Base-by-base conservation (phyloP, 305 asterid species). In the Fraxinus sp. region DNA sequence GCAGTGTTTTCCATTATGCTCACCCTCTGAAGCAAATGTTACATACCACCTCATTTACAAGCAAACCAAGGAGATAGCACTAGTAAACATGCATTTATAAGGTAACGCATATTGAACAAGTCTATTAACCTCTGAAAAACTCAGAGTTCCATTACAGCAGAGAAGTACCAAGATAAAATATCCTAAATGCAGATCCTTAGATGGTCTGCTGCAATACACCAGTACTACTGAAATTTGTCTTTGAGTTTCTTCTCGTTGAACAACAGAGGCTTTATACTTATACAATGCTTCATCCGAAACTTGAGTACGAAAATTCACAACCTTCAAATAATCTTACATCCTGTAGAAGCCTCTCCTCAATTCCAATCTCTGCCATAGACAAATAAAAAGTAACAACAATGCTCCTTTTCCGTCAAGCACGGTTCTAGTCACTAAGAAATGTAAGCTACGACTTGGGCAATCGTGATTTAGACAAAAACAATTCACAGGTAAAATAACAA, bases 341-440 rank as follows among this genome's bases (percentile, higher is more conserved):
- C 83, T 79, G 85, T 76, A 80, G 91, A 88, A 80, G 90, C 87
- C 83, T 82, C 91, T 81, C 84, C 84, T 81, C 87, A 85, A 81
- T 39, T 85, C 89, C 81, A 82, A 82, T 74, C 88, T 79, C 91
- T 88, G 93, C 64, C 89, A 87, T 76, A 83, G 83, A 88, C 86
- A 78, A 86, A 84, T 82, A 80, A 81, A 80, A 82, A 83, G 77
- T 85, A 80, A 87, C 85, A 83, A 83, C 46, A 66, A 79, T 83
- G 75, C 91, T 75, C 90, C 80, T 66, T 74, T 71, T 79, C 83
- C 85, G 5, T 82, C 72, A 35, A 81, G 80, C 55, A 79, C 78
- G 66, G 74, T 79, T 78, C 86, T 85, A 81, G 36, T 77, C 59
- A 84, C 74, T 79, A 81, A 80, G 80, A 71, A 74, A 83, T 76